phyloP scores from a whole-genome alignment of 163 green algal genomes.

The Chlamydomonas reinhardtii region DNA sequence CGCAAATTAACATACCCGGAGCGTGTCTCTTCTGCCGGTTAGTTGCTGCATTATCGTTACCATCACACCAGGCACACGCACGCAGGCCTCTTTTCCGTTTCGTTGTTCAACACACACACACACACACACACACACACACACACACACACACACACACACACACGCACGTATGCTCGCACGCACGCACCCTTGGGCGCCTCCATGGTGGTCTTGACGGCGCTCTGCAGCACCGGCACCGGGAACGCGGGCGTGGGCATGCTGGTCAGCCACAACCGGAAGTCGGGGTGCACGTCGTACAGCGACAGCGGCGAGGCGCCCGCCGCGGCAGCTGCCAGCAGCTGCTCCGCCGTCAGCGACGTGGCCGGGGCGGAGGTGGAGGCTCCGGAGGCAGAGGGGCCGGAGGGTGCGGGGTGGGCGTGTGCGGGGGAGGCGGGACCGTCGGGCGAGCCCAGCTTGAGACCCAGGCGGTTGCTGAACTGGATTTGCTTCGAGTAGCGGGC shows the following conservation, averaged over 20 bases:
- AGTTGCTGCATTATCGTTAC: no score
- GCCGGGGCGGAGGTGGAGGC: background rate
- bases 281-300: constrained; percentile 67
- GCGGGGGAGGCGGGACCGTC: background rate
- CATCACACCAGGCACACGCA: no score
- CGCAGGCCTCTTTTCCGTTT: no score
- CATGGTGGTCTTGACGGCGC: constrained; percentile 78
- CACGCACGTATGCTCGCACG: no score
- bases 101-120: no score
- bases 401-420: no score
- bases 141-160: no score
- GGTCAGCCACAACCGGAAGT: constrained; percentile 88
- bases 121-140: no score
- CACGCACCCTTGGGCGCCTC: constrained; percentile 78
- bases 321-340: background rate
- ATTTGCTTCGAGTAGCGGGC: constrained; percentile 45
- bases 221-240: constrained; percentile 79
- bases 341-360: background rate
- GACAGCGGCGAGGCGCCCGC: background rate
- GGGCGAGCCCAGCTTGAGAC: background rate
- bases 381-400: background rate
- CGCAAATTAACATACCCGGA: no score
- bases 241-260: constrained; percentile 77
- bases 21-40: no score
- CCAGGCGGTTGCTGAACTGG: constrained; percentile 18